Base-by-base conservation (phyloP, 1,139 yeast species). In the Taphrina wiesneri region DNA sequence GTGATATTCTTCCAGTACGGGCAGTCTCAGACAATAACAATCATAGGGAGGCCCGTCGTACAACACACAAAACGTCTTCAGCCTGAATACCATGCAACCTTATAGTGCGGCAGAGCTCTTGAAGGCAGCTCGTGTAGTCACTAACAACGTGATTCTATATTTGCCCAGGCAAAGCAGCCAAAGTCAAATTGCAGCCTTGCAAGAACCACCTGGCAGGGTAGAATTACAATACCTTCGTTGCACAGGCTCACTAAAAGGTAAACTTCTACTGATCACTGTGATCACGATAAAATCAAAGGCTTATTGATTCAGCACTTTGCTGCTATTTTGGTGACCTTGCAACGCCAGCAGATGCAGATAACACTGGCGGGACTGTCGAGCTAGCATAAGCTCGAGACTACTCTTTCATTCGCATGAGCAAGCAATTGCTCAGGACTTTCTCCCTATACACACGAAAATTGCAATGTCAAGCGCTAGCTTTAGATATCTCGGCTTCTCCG, bases 31-130 rank as follows among this genome's bases (percentile, higher is more conserved):
- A 17, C 5, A 23, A 45, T 59, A 46, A 36, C 26, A 51, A 15
- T 26, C 28, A 15, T 17, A 54, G 59, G 67, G 67, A 13, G 68
- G 68, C 1, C 67, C 67, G 6, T 28, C 51, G n/a, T 66, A 66
- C 52, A 52, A 41, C 26, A 56, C 53, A 17, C 49, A 52, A 15
- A 46, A 54, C 15, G 63, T 65, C 23, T 66, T 65, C 26, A 60
- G 65, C 23, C 46, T 66, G 21, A 45, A 41, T 34, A 36, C 62
- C 3, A 66, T 66, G 68, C 43, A 51, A n/a, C 68, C 68, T 13
- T 66, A 66, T 45, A 36, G 49, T 9, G 68, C 66, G 30, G 43
- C 54, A 21, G 54, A 54, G 26, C 46, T 51, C 3, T 28, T 61
- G 63, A 53, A 46, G 26, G 57, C 46, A 5, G 53, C 63, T 4